A percentile compares a stretch with the other conserved stretches of the same genome.
Conservation (phyloP, 495 filamentous ascomycete genomes). For the Aspergillus avenaceus region DNA sequence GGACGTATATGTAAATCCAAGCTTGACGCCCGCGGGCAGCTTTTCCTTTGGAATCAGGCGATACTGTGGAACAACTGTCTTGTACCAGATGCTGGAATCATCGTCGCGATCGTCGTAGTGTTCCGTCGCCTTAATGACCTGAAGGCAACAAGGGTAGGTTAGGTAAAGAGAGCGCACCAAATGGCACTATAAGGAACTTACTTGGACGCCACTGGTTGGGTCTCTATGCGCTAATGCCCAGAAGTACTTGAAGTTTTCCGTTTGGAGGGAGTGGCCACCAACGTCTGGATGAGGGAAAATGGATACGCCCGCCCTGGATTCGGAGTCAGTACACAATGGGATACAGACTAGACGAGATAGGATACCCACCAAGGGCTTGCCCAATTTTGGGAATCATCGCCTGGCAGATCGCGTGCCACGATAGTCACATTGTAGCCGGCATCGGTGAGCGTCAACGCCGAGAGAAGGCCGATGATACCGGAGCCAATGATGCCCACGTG, state of each 20-base stretch:
- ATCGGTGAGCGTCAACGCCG: constrained; percentile 16
- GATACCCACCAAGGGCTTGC: constrained; percentile 17
- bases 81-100: constrained; percentile 18
- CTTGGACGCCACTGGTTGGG: constrained; percentile 17
- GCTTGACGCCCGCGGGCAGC: constrained; percentile 1
- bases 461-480: constrained; percentile 16
- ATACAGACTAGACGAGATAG: neutral
- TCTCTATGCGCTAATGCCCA: constrained; percentile 18
- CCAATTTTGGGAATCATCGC: constrained; percentile 17
- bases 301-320: constrained; percentile 14
- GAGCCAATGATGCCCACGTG: constrained; percentile 14
- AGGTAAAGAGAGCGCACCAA: neutral
- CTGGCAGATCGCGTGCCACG: constrained; percentile 17
- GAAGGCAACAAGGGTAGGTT: neutral
- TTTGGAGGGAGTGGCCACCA: constrained; percentile 5
- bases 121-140: constrained; percentile 13
- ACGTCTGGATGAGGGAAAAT: constrained; percentile 15
- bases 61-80: constrained; percentile 12
- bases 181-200: neutral
- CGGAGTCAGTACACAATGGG: neutral
- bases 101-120: constrained; percentile 16
- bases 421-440: constrained; percentile 17
- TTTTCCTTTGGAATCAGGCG: constrained; percentile 1
- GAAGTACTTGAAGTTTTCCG: constrained; percentile 14
- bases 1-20: constrained; percentile 12